Evolutionary conservation across 805 yeast genomes (phyloP).

Genomic region (Monosporozyma unispora): DNA sequence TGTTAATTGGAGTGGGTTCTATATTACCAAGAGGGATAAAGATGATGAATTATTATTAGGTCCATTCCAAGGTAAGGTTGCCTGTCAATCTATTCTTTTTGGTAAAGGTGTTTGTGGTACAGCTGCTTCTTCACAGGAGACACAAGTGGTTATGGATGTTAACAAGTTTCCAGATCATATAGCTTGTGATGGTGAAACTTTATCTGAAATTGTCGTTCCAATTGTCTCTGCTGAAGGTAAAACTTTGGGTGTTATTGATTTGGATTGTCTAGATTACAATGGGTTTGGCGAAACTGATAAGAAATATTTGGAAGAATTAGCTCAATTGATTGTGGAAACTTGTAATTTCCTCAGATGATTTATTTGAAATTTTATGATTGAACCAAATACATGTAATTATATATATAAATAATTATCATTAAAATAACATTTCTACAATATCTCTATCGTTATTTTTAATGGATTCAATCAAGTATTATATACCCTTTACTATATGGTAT

Average conservation of each 20-base stretch:
- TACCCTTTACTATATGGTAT: no score
- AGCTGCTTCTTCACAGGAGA: slow-evolving; percentile 50
- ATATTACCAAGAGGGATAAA: slow-evolving; percentile 35
- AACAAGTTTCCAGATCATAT: slow-evolving; percentile 81
- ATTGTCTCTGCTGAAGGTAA: slow-evolving; percentile 37
- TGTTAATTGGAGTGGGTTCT: slow-evolving; percentile 94
- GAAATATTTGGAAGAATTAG: slow-evolving; percentile 50
- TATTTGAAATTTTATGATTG: no score
- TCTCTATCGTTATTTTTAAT: no score
- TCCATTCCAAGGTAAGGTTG: slow-evolving; percentile 95
- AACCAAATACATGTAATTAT: neutral
- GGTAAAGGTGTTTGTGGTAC: slow-evolving; percentile 91
- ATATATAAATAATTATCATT: no score
- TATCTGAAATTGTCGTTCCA: slow-evolving; percentile 91
- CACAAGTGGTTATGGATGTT: slow-evolving; percentile 77
- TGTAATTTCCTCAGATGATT: slow-evolving; percentile 38
- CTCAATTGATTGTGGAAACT: slow-evolving; percentile 39
- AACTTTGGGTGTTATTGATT: slow-evolving; percentile 71
- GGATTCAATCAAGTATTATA: no score
- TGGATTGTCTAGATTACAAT: slow-evolving; percentile 57
- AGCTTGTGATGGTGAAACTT: slow-evolving; percentile 94
- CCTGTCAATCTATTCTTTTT: slow-evolving; percentile 72
- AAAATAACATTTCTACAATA: no score
- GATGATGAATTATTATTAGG: slow-evolving; percentile 55
- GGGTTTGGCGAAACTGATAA: slow-evolving; percentile 66